Conservation (phyloP, 202 grass and related monocot genomes). For the Bolboschoenoplectus hybrid region DNA sequence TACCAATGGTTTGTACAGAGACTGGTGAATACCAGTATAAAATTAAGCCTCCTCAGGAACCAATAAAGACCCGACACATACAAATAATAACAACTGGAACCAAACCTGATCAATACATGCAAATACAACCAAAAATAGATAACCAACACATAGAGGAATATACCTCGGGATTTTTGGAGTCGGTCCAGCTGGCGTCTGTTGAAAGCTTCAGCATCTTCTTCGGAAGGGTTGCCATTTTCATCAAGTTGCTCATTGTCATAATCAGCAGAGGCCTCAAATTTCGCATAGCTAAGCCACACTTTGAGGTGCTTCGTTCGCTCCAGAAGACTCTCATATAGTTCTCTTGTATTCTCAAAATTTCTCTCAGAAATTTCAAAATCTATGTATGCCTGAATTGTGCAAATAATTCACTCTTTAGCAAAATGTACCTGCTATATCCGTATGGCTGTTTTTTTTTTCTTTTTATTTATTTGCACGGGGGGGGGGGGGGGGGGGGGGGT, state of each 20-base stretch:
- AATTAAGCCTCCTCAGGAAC: background rate
- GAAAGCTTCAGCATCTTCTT: slow-evolving; percentile 49
- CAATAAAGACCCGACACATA: background rate
- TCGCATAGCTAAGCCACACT: slow-evolving; percentile 95
- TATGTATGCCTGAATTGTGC: slow-evolving; percentile 64
- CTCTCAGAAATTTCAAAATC: slow-evolving; percentile 88
- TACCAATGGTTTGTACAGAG: background rate
- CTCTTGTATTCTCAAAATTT: slow-evolving; percentile 66
- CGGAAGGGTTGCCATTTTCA: slow-evolving; percentile 46
- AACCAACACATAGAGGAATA: background rate
- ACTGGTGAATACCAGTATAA: background rate
- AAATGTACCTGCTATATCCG: background rate
- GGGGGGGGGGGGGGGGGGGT: background rate
- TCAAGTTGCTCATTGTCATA: slow-evolving; percentile 43
- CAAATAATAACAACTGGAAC: background rate
- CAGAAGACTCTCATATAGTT: slow-evolving; percentile 78
- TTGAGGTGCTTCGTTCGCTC: slow-evolving; percentile 88
- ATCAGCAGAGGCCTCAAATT: slow-evolving; percentile 81
- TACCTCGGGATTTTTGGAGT: slow-evolving; percentile 63
- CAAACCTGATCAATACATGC: slow-evolving; percentile 1
- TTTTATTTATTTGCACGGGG: background rate
- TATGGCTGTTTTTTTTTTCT: background rate
- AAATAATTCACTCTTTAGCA: background rate
- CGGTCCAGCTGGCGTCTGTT: slow-evolving; percentile 52
- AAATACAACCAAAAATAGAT: slow-evolving; percentile 16